These are phyloP conservation scores for Crotalaria pallida DNA, from an alignment of 306 rosid species.

Conservation along the genomic window DNA sequence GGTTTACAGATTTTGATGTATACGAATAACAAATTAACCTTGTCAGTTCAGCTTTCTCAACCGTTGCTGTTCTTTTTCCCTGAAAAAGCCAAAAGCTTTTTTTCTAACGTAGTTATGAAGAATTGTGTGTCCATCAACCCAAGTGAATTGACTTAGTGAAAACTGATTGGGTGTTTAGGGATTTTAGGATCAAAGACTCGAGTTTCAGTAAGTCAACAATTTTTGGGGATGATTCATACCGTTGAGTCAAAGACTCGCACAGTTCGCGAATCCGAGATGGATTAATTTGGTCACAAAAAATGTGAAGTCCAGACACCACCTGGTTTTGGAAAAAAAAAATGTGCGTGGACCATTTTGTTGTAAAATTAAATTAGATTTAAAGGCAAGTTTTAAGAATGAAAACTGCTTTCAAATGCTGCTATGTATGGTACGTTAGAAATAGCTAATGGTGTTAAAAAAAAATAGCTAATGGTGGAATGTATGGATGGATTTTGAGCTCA, in stretches of 20 bases:
- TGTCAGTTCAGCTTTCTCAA: constrained; percentile 22
- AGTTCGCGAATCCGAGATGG: too few species aligned
- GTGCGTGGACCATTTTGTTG: constrained; percentile 26
- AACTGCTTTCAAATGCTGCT: constrained; percentile 11
- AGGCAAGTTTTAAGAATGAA: not conserved
- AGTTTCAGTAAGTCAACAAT: too few species aligned
- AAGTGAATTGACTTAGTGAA: too few species aligned
- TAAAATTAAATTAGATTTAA: not conserved
- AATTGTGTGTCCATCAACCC: too few species aligned
- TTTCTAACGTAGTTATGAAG: constrained; percentile 2
- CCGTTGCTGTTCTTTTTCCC: not conserved
- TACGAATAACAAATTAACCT: not conserved
- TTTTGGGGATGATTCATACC: too few species aligned
- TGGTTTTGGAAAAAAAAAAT: too few species aligned
- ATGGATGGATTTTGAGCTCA: constrained; percentile 13
- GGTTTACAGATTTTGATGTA: not conserved
- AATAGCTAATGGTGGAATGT: constrained; percentile 5
- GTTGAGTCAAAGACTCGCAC: too few species aligned
- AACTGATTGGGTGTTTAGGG: too few species aligned
- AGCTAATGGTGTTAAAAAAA: constrained; percentile 9
- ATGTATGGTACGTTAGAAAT: constrained; percentile 14
- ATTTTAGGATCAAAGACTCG: too few species aligned
- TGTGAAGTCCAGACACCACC: too few species aligned
- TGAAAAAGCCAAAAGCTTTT: constrained; percentile 13
- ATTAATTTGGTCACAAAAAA: too few species aligned